These are phyloP conservation scores for Niebla homalea DNA, from an alignment of 495 filamentous ascomycete genomes.

Conservation along the genomic window DNA sequence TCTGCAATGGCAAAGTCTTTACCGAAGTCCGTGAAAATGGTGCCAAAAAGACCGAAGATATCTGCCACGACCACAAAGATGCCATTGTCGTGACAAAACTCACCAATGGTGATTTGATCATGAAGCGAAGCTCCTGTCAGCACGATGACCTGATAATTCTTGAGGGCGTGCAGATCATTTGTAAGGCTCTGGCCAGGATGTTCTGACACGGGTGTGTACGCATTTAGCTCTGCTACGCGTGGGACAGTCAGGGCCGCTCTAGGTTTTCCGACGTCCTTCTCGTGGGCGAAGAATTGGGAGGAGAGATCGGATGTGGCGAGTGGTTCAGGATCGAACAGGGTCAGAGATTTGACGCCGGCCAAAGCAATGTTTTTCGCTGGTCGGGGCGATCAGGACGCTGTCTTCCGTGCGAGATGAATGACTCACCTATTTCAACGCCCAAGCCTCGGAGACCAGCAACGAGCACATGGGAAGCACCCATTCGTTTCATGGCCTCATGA, in stretches of 20 bases:
- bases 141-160: constrained; percentile 83
- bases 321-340: constrained; percentile 74
- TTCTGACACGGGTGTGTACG: constrained; percentile 79
- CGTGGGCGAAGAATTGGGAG: constrained; percentile 89
- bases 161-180: constrained; percentile 60
- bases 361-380: constrained; percentile 95
- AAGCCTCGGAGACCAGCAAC: constrained; percentile 85
- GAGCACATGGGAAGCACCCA: constrained; percentile 91
- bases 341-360: constrained; percentile 82
- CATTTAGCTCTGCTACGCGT: constrained; percentile 85
- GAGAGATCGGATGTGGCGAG: constrained; percentile 75
- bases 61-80: constrained; percentile 82
- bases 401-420: not conserved
- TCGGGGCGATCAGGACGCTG: not conserved
- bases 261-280: constrained; percentile 81
- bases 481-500: constrained; percentile 99
- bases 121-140: constrained; percentile 70
- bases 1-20: constrained; percentile 83
- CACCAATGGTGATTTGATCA: constrained; percentile 68
- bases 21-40: constrained; percentile 95
- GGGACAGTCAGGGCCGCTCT: constrained; percentile 77
- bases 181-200: constrained; percentile 52
- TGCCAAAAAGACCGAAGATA: constrained; percentile 87
- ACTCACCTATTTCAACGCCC: constrained; percentile 80
- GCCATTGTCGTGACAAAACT: constrained; percentile 84